Conservation (phyloP, 768 basidiomycete genomes). For the Amyloporia xantha region DNA sequence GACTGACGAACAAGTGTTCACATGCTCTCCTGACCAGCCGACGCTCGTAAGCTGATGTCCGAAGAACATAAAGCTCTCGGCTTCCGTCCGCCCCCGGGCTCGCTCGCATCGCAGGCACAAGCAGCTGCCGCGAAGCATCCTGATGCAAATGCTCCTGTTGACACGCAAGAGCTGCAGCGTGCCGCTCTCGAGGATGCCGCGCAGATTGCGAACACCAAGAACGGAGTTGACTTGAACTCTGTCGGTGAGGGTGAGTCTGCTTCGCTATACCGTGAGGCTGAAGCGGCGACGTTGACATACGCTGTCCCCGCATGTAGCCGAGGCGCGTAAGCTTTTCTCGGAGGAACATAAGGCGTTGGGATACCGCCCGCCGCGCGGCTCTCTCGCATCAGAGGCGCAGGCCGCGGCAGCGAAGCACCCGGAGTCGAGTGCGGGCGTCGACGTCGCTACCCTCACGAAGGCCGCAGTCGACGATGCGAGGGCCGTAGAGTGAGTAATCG, state of each 20-base stretch:
- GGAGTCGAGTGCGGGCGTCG: constrained; percentile 11
- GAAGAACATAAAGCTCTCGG: constrained; percentile 24
- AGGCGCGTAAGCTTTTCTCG: constrained; percentile 30
- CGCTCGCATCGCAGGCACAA: constrained; percentile 22
- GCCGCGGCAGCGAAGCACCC: constrained; percentile 28
- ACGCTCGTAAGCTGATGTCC: constrained; percentile 20
- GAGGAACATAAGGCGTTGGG: constrained; percentile 31
- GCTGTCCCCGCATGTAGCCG: constrained; percentile 11
- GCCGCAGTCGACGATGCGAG: constrained; percentile 22
- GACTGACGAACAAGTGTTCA: too few species aligned
- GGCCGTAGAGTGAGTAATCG: constrained; percentile 16
- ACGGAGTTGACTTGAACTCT: constrained; percentile 9
- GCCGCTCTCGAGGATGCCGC: constrained; percentile 18
- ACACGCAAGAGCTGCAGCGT: constrained; percentile 7
- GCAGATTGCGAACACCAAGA: constrained; percentile 1
- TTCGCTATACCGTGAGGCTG: background rate
- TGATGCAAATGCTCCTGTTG: constrained; percentile 3
- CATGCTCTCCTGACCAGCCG: constrained; percentile 6
- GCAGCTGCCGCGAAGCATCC: constrained; percentile 21
- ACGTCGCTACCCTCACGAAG: constrained; percentile 11
- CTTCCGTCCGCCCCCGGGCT: constrained; percentile 21
- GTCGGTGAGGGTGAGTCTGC: constrained; percentile 12
- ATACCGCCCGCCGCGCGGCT: constrained; percentile 29
- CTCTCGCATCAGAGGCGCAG: constrained; percentile 30
- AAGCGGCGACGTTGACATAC: background rate